A percentile compares a stretch with the other conserved stretches of the same genome.
Evolutionary conservation across 768 basidiomycete species (phyloP).

Genomic region (Epithele typhae): DNA sequence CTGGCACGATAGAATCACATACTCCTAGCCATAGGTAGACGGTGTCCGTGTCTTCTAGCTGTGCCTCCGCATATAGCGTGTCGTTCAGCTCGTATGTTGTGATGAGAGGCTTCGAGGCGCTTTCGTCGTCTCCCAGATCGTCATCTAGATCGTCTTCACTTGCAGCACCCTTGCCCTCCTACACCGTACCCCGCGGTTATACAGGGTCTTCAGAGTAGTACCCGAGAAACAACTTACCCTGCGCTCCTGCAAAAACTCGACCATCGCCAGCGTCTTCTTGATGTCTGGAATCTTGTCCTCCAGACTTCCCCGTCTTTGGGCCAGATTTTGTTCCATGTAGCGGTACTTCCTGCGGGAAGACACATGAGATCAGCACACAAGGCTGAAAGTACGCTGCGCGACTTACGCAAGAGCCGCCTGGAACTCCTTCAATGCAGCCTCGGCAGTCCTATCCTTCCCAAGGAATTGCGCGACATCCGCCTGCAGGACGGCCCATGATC

Average conservation of each 20-base stretch:
- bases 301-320: constrained; percentile 71
- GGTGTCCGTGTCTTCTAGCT: constrained; percentile 79
- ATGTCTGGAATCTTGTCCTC: constrained; percentile 98
- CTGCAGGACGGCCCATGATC: constrained; percentile 37
- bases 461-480: constrained; percentile 85
- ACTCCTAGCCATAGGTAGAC: constrained; percentile 97
- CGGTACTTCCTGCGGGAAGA: constrained; percentile 82
- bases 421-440: constrained; percentile 71
- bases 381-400: not conserved
- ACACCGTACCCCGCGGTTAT: not conserved
- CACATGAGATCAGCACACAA: not conserved
- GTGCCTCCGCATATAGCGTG: constrained; percentile 90
- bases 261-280: constrained; percentile 86
- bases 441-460: constrained; percentile 71
- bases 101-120: constrained; percentile 49
- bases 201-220: too few species aligned
- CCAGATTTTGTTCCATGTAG: constrained; percentile 90
- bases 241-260: constrained; percentile 71
- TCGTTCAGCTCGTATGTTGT: constrained; percentile 96
- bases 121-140: constrained; percentile 48
- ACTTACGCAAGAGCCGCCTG: constrained; percentile 94
- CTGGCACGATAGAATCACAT: constrained; percentile 26
- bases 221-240: constrained; percentile 40
- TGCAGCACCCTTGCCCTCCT: constrained; percentile 59
- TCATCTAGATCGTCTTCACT: constrained; percentile 45